Base-by-base conservation (phyloP, 306 rosid genomes). In the Oemleria cerasiformis region DNA sequence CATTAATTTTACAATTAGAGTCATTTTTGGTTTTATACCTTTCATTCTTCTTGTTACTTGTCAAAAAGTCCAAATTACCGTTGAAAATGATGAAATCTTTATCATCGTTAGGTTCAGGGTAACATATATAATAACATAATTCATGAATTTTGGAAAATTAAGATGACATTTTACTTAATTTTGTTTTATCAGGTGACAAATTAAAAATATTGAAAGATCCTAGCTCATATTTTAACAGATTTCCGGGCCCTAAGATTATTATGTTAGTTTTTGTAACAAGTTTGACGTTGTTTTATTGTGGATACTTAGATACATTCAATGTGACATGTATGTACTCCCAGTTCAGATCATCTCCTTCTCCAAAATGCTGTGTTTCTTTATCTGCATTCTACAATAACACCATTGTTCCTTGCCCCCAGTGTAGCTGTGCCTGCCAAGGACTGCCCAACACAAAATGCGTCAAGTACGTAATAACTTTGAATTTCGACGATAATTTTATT, bases 291-390 rank as follows among this genome's bases (percentile, higher is more conserved):
- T 42, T 69, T 71, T 50, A 54, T 73, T 76, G 79, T 77, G 88
- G 92, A 72, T 48, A 88, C 98, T 0, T 92, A 91, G 96, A 74
- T 44, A 88, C 98, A 0, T 92, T 96, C 96, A 86, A 88, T 14
- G 88, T 92, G 77, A 85, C 86, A 10, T 92, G 98, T 39, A 61
- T 73, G 55, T 89, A 85, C 87, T 90, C 96, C 0, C 95, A 86
- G 78, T 77, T 81, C 59, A 83, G 47, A 82, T 82, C 92, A 64
- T 80, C 94, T 19, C 57, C 84, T 9, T 40, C 92, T 0, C 95
- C 96, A n/a, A 79, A 78, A 21, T 92, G 98, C 45, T 90, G 96
- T 34, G 95, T 90, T 39, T 90, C 98, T 3, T 72, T 92, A 58
- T 92, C 96, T 36, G 76, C 98, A 41, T 92, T 92, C 81, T 92